Percentiles rank a stretch among this genome's conserved stretches.
Evolutionary conservation across 2,329 filamentous ascomycete genomes (phyloP).

Genomic region (Cladophialophora bantiana): DNA sequence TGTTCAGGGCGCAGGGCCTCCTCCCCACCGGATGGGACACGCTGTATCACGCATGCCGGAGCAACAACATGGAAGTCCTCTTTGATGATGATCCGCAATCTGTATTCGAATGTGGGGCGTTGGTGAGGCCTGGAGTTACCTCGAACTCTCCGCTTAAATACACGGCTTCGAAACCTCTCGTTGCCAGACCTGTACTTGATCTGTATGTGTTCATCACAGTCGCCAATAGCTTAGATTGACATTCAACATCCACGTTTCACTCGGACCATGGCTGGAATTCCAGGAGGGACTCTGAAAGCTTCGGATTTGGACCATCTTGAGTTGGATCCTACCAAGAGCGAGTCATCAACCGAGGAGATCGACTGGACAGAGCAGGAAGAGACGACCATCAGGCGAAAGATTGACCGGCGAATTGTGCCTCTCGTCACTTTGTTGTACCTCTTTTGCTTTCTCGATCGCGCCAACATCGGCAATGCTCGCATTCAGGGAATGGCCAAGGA

Average conservation of each 20-base stretch:
- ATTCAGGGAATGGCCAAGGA: constrained; percentile 55
- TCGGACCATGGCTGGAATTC: constrained; percentile 8
- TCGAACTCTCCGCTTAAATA: constrained; percentile 5
- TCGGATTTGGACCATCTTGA: constrained; percentile 25
- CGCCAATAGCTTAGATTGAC: not conserved
- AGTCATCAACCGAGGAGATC: constrained; percentile 26
- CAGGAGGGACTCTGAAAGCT: constrained; percentile 21
- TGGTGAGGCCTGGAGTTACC: not conserved
- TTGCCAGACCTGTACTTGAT: not conserved
- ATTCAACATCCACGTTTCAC: not conserved
- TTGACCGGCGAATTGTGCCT: constrained; percentile 35
- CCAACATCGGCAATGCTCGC: constrained; percentile 35
- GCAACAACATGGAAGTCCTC: not conserved
- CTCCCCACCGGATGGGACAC: constrained; percentile 18
- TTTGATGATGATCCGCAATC: not conserved
- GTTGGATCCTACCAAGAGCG: constrained; percentile 26
- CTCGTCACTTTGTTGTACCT: constrained; percentile 37
- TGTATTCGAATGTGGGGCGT: not conserved
- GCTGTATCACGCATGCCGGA: not conserved
- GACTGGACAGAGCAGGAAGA: constrained; percentile 38
- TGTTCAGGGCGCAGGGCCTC: not conserved
- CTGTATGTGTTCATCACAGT: not conserved
- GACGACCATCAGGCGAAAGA: constrained; percentile 33
- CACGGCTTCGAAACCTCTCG: not conserved
- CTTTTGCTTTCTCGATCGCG: constrained; percentile 37